Conservation (phyloP, 768 basidiomycete species). For the Dendrothele bispora region DNA sequence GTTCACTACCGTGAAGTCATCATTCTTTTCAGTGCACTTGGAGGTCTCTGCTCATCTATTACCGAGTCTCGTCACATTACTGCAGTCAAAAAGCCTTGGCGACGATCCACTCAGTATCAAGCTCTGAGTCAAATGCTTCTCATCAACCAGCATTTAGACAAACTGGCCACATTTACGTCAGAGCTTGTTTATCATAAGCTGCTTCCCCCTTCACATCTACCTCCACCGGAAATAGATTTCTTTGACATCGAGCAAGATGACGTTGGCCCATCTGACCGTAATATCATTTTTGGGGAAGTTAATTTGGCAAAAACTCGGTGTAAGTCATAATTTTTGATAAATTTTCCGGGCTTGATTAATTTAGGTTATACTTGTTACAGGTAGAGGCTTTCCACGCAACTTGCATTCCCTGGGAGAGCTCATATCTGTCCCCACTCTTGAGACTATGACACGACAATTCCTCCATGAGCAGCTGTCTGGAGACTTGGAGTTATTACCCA, state of each 20-base stretch:
- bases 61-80: constrained; percentile 17
- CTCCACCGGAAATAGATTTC: neutral
- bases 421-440: constrained; percentile 14
- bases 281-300: constrained; percentile 5
- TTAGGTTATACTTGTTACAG: constrained; percentile 4
- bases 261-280: neutral
- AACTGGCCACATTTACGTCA: neutral
- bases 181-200: neutral
- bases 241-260: constrained; percentile 11
- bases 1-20: constrained; percentile 15
- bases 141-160: constrained; percentile 11
- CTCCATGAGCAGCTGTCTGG: constrained; percentile 19
- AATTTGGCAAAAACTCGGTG: constrained; percentile 9
- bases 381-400: constrained; percentile 12
- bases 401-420: constrained; percentile 7
- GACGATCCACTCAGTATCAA: constrained; percentile 12
- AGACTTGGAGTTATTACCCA: neutral
- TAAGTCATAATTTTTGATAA: neutral
- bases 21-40: constrained; percentile 15
- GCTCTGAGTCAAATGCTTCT: constrained; percentile 13
- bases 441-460: constrained; percentile 16
- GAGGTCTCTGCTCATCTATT: constrained; percentile 19
- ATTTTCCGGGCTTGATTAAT: neutral
- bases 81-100: constrained; percentile 17
- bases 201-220: neutral